Base-by-base conservation (phyloP, 257 asterid genomes). In the Orobanche coerulescens region DNA sequence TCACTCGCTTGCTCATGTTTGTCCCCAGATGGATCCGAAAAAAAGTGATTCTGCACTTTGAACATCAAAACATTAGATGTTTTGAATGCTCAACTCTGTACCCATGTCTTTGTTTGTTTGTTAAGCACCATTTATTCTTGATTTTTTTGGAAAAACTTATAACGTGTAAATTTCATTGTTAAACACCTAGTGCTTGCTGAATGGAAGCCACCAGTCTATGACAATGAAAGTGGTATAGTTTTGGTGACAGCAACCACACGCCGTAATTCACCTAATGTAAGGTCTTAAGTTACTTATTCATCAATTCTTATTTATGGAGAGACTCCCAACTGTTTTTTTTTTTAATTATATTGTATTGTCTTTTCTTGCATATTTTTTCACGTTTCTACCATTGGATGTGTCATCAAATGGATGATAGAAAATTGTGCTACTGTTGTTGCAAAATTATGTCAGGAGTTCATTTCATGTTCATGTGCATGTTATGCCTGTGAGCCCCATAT, bases 191-290 rank as follows among this genome's bases (percentile, higher is more conserved):
- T 87, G 67, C 88, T 85, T 71, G 86, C 95, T 65, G 90, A 82
- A 76, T 84, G 93, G 91, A 85, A 82, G 76, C 96, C 91, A 3
- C 98, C 96, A 23, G 93, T 92, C 8, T 88, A 92, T 70, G 94
- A 84, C 71, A 85, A 92, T 68, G 74, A 74, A 42, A 80, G 44
- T 25, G 98, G 98, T 36, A 69, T 92, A 76, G 74, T 51, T 57
- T 71, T 92, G 79, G 91, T 84, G 82, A 86, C 97, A 15, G 98
- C 98, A 49, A 79, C 90, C 48, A 92, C 98, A 63, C 95, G 95
- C 42, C 95, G 96, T 44, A 92, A 92, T 74, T 88, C 97, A 65
- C 98, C 95, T 24, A 88, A 86, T 78, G 98, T 92, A 76, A 78
- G 87, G 25, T 26, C 55, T 61, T 60, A 39, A 58, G 14, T 31